A percentile compares a stretch with the other conserved stretches of the same genome.
Conservation (phyloP, 2,329 filamentous ascomycete species). For the Immersiporthe knoxdaviesiana region DNA sequence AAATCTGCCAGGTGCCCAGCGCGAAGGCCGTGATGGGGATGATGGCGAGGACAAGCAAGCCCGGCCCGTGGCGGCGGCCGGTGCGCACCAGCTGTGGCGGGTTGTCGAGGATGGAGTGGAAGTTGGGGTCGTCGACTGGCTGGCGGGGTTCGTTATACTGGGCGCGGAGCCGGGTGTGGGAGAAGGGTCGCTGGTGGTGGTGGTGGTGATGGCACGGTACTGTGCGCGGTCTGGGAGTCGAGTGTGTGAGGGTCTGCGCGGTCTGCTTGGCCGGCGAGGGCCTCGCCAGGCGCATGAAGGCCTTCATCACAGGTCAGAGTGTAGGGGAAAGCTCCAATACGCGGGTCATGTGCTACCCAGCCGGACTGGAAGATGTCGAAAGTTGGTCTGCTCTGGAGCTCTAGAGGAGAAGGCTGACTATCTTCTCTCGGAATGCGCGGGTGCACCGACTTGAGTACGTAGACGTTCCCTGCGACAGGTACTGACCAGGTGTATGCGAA, state of each 20-base stretch:
- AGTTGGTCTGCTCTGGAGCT: neutral
- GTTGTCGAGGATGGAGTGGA: constrained; percentile 84
- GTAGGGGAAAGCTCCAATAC: neutral
- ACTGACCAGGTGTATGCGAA: neutral
- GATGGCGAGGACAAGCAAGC: constrained; percentile 78
- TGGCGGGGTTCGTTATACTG: constrained; percentile 38
- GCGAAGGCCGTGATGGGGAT: constrained; percentile 91
- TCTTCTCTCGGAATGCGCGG: neutral
- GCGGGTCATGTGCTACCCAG: neutral
- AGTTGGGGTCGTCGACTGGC: constrained; percentile 75
- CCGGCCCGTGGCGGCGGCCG: constrained; percentile 74
- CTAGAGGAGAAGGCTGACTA: neutral
- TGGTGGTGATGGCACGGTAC: constrained; percentile 8
- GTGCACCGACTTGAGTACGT: neutral
- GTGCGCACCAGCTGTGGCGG: constrained; percentile 79
- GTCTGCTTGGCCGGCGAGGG: constrained; percentile 16
- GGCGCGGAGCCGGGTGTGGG: constrained; percentile 33
- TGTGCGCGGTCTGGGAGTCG: constrained; percentile 16
- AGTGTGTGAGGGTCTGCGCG: constrained; percentile 9
- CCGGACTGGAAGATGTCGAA: neutral
- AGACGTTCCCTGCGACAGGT: neutral
- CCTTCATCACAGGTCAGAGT: constrained; percentile 22
- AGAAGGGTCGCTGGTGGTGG: constrained; percentile 35
- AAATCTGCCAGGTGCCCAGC: constrained; percentile 93
- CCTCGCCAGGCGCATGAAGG: constrained; percentile 22